A percentile compares a stretch with the other conserved stretches of the same genome.
phyloP scores from a whole-genome alignment of 225 moss, liverwort and hornwort species.

The Neckera pumila region DNA sequence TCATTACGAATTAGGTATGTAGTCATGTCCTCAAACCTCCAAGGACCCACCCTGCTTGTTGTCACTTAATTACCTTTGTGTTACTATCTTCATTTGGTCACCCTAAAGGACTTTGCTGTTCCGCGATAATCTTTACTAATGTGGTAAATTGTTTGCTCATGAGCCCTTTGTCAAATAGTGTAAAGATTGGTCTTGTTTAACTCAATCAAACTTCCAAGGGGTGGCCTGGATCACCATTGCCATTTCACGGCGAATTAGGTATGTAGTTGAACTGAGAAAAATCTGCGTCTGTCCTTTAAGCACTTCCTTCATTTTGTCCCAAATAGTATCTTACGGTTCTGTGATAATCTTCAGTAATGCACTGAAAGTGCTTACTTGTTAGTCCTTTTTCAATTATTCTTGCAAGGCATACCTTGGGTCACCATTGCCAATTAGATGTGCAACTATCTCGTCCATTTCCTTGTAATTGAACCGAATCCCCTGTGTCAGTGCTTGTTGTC shows the following conservation, averaged over 20 bases:
- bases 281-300: not conserved
- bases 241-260: not conserved
- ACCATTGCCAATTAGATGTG: not conserved
- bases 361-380: not conserved
- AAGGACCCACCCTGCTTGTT: not conserved
- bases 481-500: not conserved
- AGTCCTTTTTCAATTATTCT: not conserved
- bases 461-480: not conserved
- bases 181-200: not conserved
- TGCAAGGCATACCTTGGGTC: not conserved
- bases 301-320: not conserved
- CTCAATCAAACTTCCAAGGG: not conserved
- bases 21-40: not conserved
- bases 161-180: not conserved
- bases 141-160: not conserved
- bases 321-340: not conserved
- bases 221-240: not conserved
- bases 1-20: conserved; percentile 16
- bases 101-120: not conserved
- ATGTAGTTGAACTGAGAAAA: not conserved
- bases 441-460: not conserved
- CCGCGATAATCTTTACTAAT: not conserved
- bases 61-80: not conserved
- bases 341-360: not conserved
- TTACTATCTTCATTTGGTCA: no score